Conservation (phyloP, 164 flowering plant species). For the Cinnamomum chago region DNA sequence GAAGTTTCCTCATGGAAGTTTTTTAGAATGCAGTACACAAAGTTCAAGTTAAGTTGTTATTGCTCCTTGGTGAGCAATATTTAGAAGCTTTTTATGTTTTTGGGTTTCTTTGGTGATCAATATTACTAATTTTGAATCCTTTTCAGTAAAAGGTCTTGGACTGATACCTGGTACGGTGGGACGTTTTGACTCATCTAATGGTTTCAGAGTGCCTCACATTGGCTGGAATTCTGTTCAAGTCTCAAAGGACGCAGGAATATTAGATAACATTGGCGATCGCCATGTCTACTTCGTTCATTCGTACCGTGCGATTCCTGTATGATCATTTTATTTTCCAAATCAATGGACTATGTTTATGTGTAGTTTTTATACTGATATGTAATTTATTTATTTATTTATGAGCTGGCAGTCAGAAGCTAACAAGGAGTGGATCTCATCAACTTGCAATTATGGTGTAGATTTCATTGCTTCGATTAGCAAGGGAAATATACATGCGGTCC, state of each 20-base stretch:
- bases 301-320: constrained; percentile 84
- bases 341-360: not conserved
- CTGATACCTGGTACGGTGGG: constrained; percentile 94
- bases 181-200: constrained; percentile 84
- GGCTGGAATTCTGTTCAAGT: constrained; percentile 93
- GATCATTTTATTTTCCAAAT: constrained; percentile 7
- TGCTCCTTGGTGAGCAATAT: not conserved
- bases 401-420: constrained; percentile 62
- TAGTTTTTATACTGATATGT: not conserved
- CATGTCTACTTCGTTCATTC: constrained; percentile 99
- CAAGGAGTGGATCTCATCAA: constrained; percentile 89
- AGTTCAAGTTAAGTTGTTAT: not conserved
- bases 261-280: constrained; percentile 66
- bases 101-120: not conserved
- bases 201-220: constrained; percentile 88
- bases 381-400: constrained; percentile 5
- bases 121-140: constrained; percentile 16
- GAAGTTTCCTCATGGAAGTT: not conserved
- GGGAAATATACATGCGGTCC: constrained; percentile 97
- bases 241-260: constrained; percentile 56
- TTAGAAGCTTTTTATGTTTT: not conserved
- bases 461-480: constrained; percentile 82
- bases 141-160: constrained; percentile 89
- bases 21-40: not conserved
- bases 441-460: constrained; percentile 81